Conservation (phyloP, 1,284 basidiomycete genomes). For the Mycena sp. region DNA sequence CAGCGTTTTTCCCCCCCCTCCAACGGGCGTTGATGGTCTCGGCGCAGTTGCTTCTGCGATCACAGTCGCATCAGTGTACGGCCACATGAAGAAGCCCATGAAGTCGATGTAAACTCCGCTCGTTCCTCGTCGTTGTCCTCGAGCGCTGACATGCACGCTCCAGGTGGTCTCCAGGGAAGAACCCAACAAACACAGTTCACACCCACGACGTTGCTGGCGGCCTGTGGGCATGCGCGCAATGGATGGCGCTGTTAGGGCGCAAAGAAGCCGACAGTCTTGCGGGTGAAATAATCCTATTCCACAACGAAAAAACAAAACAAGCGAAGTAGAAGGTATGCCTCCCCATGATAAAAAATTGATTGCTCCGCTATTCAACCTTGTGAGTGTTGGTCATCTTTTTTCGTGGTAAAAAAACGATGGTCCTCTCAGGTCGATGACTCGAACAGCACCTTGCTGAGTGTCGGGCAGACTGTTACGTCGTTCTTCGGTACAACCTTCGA, state of each 20-base stretch:
- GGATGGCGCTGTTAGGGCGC: conserved; percentile 74
- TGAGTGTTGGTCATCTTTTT: conserved; percentile 41
- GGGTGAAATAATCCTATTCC: conserved; percentile 74
- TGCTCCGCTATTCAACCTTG: conserved; percentile 87
- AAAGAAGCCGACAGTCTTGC: conserved; percentile 69
- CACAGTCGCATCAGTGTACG: conserved; percentile 85
- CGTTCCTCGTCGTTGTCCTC: conserved; percentile 10
- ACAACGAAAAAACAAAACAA: conserved; percentile 74
- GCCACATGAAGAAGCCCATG: conserved; percentile 87
- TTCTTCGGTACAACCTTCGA: conserved; percentile 88
- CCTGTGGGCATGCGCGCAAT: conserved; percentile 78
- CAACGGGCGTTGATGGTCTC: conserved; percentile 30
- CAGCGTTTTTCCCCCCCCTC: conserved; percentile 29
- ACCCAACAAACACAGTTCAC: conserved; percentile 85
- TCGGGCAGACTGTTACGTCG: conserved; percentile 77
- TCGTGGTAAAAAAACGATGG: conserved; percentile 4
- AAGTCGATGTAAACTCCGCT: conserved; percentile 73
- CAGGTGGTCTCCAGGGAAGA: conserved; percentile 82
- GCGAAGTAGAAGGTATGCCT: conserved; percentile 68
- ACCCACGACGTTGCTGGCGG: conserved; percentile 81
- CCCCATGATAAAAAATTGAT: conserved; percentile 65
- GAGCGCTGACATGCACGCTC: conserved; percentile 17
- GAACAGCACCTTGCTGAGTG: conserved; percentile 77
- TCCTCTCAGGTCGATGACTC: conserved; percentile 77
- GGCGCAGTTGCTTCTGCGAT: conserved; percentile 69